phyloP scores from a whole-genome alignment of 129 eudicot genomes.

The Sambucus nigra region DNA sequence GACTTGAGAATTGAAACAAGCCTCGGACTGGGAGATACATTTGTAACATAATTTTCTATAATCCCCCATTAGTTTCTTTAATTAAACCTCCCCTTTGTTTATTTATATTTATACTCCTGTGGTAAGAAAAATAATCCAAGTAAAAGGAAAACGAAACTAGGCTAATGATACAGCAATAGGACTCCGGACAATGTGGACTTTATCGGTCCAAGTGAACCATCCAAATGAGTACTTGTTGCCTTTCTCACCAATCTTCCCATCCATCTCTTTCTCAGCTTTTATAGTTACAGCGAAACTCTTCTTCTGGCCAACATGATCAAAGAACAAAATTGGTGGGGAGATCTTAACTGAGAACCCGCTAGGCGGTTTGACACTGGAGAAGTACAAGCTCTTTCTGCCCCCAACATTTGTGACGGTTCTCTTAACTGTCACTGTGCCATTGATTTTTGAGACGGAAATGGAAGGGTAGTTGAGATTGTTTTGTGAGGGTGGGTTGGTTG shows the following conservation, averaged over 20 bases:
- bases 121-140: constrained; percentile 10
- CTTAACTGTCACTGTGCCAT: constrained; percentile 31
- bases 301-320: constrained; percentile 46
- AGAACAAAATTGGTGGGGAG: constrained; percentile 47
- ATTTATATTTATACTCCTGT: constrained; percentile 15
- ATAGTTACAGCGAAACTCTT: constrained; percentile 56
- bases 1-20: no score
- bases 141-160: constrained; percentile 21
- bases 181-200: constrained; percentile 60
- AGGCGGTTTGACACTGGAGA: constrained; percentile 56
- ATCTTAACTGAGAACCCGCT: constrained; percentile 46
- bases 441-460: constrained; percentile 49
- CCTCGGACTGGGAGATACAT: no score
- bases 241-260: constrained; percentile 8
- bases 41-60: no score
- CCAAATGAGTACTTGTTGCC: constrained; percentile 41
- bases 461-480: constrained; percentile 75
- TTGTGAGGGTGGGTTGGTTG: constrained; percentile 34
- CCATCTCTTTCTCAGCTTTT: constrained; percentile 16
- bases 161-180: constrained; percentile 61
- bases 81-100: neutral
- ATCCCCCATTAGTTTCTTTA: no score
- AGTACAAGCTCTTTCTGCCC: constrained; percentile 43
- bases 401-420: constrained; percentile 85
- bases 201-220: constrained; percentile 73